These are phyloP conservation scores for Candida odintsovae DNA, from an alignment of 805 yeast species.

Conservation along the genomic window DNA sequence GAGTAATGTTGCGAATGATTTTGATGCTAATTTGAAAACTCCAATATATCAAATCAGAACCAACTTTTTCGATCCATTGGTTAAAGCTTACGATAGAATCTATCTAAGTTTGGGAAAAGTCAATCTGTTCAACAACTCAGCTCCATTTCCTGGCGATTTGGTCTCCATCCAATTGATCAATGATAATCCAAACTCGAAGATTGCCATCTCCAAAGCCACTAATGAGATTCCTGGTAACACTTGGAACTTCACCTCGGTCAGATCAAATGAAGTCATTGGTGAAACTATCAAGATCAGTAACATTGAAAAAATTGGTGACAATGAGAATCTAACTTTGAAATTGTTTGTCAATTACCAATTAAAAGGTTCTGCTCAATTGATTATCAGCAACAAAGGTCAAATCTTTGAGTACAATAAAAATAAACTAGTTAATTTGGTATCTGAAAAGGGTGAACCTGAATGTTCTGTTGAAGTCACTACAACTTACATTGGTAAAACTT, in stretches of 20 bases:
- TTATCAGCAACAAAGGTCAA: conserved; percentile 40
- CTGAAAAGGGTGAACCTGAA: conserved; percentile 34
- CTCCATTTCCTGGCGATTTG: conserved; percentile 26
- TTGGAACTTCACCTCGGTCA: conserved; percentile 74
- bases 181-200: conserved; percentile 42
- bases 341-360: conserved; percentile 59
- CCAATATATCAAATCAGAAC: conserved; percentile 65
- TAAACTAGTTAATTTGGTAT: conserved; percentile 39
- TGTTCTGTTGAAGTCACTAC: conserved; percentile 47
- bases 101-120: conserved; percentile 55
- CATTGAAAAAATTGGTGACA: conserved; percentile 39
- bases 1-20: conserved; percentile 25
- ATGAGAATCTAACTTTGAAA: conserved; percentile 49
- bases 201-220: conserved; percentile 62
- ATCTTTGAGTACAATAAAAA: conserved; percentile 44
- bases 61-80: conserved; percentile 58
- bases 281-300: conserved; percentile 65
- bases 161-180: conserved; percentile 45
- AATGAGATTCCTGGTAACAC: conserved; percentile 43
- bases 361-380: conserved; percentile 52
- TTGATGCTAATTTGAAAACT: conserved; percentile 32
- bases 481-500: conserved; percentile 63
- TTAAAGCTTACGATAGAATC: conserved; percentile 52
- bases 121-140: conserved; percentile 21
- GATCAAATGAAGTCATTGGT: conserved; percentile 65